Base-by-base conservation (phyloP, 2,329 filamentous ascomycete genomes). In the Ciborinia camelliae region DNA sequence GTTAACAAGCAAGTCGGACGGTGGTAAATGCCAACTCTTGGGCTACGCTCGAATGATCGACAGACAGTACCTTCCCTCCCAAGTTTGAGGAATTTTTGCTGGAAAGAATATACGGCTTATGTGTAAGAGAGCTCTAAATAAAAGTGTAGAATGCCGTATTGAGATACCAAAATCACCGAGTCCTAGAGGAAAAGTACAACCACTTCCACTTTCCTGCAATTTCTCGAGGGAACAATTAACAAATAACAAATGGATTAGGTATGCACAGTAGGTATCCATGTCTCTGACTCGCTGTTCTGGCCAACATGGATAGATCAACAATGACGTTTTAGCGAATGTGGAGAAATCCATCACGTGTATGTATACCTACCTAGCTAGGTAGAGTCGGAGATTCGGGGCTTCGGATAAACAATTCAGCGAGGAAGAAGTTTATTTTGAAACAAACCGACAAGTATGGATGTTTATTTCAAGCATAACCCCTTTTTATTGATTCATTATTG, bases 241-340 rank as follows among this genome's bases (percentile, higher is more conserved):
- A 35, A 58, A 35, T 23, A 47, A 35, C 30, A 35, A 58, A 35
- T 43, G 30, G 26, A 43, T 57, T 43, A 14, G 30, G 12, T n/a
- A n/a, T n/a, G n/a, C n/a, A n/a, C n/a, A n/a, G n/a, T n/a, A n/a
- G n/a, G n/a, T n/a, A n/a, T n/a, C n/a, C n/a, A n/a, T n/a, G n/a
- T n/a, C n/a, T n/a, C n/a, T n/a, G n/a, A n/a, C n/a, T 26, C n/a
- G 41, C 28, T 47, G 41, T 47, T 35, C 54, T 47, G 41, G 41
- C 39, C 18, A 32, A 58, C 32, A 20, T 2, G 10, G 10, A 45
- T 58, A 7, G 54, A 58, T 58, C 1, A 35, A 35, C 55, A 58
- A 58, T 58, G 55, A 58, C 43, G 55, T 47, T 52, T 52, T 52
- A 58, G 55, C 55, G 55, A 58, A 20, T 47, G 28, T 47, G 54